phyloP scores from a whole-genome alignment of 345 rosid genomes.

The Arabidopsis arenosa region DNA sequence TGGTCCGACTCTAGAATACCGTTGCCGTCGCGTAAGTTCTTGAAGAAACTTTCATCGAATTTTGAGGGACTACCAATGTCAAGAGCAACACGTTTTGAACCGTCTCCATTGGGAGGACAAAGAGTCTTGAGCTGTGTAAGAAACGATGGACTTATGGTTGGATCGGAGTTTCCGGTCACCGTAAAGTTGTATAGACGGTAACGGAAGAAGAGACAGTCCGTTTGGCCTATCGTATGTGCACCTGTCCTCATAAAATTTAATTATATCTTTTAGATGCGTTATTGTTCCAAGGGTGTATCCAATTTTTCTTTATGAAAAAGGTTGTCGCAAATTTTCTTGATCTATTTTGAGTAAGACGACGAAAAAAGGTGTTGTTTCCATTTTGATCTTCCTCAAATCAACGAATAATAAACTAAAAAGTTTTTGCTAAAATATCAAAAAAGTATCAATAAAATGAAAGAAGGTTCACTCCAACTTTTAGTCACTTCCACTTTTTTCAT shows the following conservation, averaged over 20 bases:
- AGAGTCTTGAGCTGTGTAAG: constrained; percentile 56
- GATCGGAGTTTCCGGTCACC: constrained; percentile 63
- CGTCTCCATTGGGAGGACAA: constrained; percentile 68
- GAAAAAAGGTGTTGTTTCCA: background rate
- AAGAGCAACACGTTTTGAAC: constrained; percentile 59
- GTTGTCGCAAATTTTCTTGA: background rate
- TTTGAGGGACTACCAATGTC: constrained; percentile 57
- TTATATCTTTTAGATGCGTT: background rate
- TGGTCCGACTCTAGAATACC: constrained; percentile 80
- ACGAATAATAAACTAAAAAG: background rate
- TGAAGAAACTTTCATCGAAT: constrained; percentile 65
- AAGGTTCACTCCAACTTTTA: constrained; percentile 1
- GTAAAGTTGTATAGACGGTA: constrained; percentile 83
- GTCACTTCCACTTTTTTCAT: background rate
- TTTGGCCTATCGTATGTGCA: constrained; percentile 79
- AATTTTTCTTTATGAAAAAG: too few relatives aligned
- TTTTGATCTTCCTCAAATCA: constrained; percentile 3
- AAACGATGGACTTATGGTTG: constrained; percentile 65
- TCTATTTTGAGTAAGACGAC: background rate
- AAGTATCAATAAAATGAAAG: constrained; percentile 1
- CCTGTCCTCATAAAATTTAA: constrained; percentile 44
- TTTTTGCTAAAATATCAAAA: background rate
- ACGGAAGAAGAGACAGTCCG: constrained; percentile 63
- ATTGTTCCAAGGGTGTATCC: too few relatives aligned
- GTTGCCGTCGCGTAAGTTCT: constrained; percentile 66